A percentile compares a stretch with the other conserved stretches of the same genome.
These are phyloP conservation scores for Stachybotrys chartarum DNA, from an alignment of 2,329 filamentous ascomycete genomes.

Conservation along the genomic window DNA sequence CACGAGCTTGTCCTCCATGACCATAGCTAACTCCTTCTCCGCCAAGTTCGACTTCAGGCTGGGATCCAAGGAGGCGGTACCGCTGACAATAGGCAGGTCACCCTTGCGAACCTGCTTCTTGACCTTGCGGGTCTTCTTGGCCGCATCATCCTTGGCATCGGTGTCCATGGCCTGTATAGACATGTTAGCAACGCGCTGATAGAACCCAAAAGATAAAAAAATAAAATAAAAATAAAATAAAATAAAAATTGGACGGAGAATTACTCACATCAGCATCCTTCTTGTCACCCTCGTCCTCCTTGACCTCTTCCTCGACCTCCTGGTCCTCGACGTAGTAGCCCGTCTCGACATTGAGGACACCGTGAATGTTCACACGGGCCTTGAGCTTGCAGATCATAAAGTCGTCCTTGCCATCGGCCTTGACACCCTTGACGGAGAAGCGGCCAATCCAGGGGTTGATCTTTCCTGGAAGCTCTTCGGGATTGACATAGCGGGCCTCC, in stretches of 20 bases:
- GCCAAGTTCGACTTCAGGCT: constrained; percentile 56
- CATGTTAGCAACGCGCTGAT: not conserved
- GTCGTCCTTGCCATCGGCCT: constrained; percentile 86
- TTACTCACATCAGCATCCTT: constrained; percentile 69
- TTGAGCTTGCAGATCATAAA: constrained; percentile 99
- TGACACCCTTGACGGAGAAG: constrained; percentile 96
- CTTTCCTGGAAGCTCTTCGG: constrained; percentile 81
- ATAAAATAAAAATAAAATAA: not conserved
- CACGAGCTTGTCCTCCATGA: constrained; percentile 97
- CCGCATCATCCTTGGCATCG: constrained; percentile 58
- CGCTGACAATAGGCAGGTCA: constrained; percentile 79
- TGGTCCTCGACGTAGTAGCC: constrained; percentile 98
- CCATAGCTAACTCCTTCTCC: constrained; percentile 86
- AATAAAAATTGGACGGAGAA: not conserved
- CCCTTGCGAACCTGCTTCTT: constrained; percentile 99
- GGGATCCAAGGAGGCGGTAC: constrained; percentile 72
- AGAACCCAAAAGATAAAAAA: not conserved
- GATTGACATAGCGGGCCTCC: constrained; percentile 87
- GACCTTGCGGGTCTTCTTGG: constrained; percentile 91
- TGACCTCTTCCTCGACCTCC: constrained; percentile 90
- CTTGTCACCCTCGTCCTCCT: constrained; percentile 58
- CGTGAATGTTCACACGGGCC: constrained; percentile 92
- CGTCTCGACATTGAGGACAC: constrained; percentile 90
- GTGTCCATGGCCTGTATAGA: constrained; percentile 71
- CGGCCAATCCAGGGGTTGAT: constrained; percentile 91